A percentile compares a stretch with the other conserved stretches of the same genome.
Conservation (phyloP, 2,329 filamentous ascomycete genomes). For the Ophiobolus disseminans region DNA sequence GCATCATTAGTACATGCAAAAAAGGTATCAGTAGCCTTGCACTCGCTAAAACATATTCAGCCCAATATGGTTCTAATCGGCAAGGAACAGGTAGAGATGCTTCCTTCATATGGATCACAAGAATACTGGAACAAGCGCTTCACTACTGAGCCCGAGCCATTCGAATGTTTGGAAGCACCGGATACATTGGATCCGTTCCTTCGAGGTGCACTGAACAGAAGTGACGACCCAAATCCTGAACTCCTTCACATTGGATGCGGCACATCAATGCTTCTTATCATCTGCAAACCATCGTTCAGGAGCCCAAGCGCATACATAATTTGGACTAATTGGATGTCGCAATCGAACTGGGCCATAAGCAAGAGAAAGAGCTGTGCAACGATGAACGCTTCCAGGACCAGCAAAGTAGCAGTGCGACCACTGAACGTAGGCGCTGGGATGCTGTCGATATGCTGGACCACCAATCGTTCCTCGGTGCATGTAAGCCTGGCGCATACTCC, state of each 20-base stretch:
- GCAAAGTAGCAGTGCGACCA: not conserved
- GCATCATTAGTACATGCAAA: too few relatives aligned
- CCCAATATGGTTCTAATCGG: too few relatives aligned
- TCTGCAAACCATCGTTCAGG: slow-evolving; percentile 39
- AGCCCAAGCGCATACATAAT: slow-evolving; percentile 46
- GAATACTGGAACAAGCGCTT: slow-evolving; percentile 51
- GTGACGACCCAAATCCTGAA: slow-evolving; percentile 20
- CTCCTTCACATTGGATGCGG: slow-evolving; percentile 51
- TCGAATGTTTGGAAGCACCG: slow-evolving; percentile 49
- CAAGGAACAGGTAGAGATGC: slow-evolving; percentile 10
- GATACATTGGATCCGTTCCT: slow-evolving; percentile 39
- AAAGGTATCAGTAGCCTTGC: too few relatives aligned
- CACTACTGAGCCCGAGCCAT: slow-evolving; percentile 39
- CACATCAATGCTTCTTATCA: slow-evolving; percentile 49
- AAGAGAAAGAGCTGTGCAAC: slow-evolving; percentile 37
- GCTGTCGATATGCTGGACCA: slow-evolving; percentile 46
- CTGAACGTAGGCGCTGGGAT: slow-evolving; percentile 41
- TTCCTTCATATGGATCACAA: slow-evolving; percentile 44
- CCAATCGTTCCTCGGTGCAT: slow-evolving; percentile 34
- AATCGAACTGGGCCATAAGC: slow-evolving; percentile 38
- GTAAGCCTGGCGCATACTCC: slow-evolving; percentile 35
- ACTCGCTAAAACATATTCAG: too few relatives aligned
- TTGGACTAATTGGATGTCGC: slow-evolving; percentile 49
- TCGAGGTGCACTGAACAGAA: slow-evolving; percentile 24
- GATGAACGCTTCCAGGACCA: not conserved